Conservation (phyloP, 495 filamentous ascomycete genomes). For the Terfezia claveryi region DNA sequence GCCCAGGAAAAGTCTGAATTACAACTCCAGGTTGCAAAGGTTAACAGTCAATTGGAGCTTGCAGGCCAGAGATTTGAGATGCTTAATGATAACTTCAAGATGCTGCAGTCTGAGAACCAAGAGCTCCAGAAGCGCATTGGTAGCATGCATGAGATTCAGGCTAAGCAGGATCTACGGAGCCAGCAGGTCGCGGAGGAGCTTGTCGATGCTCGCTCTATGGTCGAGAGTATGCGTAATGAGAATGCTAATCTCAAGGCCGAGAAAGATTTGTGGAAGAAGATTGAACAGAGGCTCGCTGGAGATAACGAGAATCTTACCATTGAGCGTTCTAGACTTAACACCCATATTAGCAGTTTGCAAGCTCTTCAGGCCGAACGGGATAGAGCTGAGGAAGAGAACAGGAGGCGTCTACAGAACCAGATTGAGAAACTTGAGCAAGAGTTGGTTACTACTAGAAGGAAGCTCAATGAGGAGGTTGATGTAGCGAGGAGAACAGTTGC, state of each 20-base stretch:
- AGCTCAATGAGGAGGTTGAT: constrained; percentile 63
- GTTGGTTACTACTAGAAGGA: constrained; percentile 53
- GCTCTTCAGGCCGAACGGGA: constrained; percentile 79
- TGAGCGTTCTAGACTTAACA: constrained; percentile 61
- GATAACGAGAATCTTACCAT: constrained; percentile 70
- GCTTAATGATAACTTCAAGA: constrained; percentile 67
- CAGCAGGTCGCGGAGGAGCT: constrained; percentile 88
- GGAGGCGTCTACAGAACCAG: constrained; percentile 51
- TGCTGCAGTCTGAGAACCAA: constrained; percentile 58
- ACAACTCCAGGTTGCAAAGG: constrained; percentile 51
- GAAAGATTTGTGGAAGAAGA: constrained; percentile 73
- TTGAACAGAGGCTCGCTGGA: constrained; percentile 64
- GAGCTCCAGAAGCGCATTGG: constrained; percentile 66
- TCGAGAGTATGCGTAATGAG: constrained; percentile 75
- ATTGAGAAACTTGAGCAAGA: constrained; percentile 61
- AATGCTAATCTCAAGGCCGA: constrained; percentile 84
- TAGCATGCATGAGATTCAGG: constrained; percentile 51
- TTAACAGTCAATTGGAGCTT: constrained; percentile 61
- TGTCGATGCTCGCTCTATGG: constrained; percentile 55
- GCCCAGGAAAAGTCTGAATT: constrained; percentile 60
- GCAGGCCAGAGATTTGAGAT: constrained; percentile 67
- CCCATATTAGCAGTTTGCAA: constrained; percentile 55
- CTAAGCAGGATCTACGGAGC: constrained; percentile 68
- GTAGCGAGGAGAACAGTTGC: constrained; percentile 55
- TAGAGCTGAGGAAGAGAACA: constrained; percentile 56